Base-by-base conservation (phyloP, 495 filamentous ascomycete genomes). In the Tetracladium setigerum region DNA sequence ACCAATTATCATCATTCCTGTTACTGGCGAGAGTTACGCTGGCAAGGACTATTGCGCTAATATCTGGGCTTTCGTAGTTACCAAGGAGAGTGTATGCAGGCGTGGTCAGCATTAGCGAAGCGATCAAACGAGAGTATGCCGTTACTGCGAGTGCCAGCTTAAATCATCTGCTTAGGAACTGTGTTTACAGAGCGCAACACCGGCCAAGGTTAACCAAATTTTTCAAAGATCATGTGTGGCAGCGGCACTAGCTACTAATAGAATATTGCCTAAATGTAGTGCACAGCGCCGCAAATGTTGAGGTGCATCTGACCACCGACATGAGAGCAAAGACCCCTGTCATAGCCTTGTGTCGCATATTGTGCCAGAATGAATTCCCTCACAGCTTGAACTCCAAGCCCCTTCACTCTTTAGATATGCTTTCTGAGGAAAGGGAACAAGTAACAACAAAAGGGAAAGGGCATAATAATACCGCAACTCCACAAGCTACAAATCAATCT, bases 271-370 rank as follows among this genome's bases (percentile, higher is more conserved):
- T 71, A 30, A 50, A 67, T 44, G 54, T 69, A 34, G 71, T 81
- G 10, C 24, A 60, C 48, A 34, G 44, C 30, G 65, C 65, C 16
- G 56, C 31, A 46, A 68, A 71, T 62, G 61, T 64, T n/a, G 70
- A 80, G 47, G 75, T 78, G 35, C 64, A 80, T 40, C 45, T 83
- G 22, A 74, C 82, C 55, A 81, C 78, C 0, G 79, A 78, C 2
- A 76, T 83, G 73, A 78, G 75, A 66, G 78, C 81, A 46, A 62
- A 76, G 54, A 70, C 73, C 4, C 77, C 76, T 1, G 72, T 83
- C 24, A 64, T 71, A 46, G 41, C 49, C 36, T 69, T 75, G 1
- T 74, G n/a, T n/a, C 72, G 22, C 69, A 71, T 67, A 55, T 78
- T 46, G 72, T 81, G 33, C 73, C 77, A 40, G 57, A 67, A 12